These are phyloP conservation scores for Rhododendron vialii DNA, from an alignment of 148 eudicot genomes.

Conservation along the genomic window DNA sequence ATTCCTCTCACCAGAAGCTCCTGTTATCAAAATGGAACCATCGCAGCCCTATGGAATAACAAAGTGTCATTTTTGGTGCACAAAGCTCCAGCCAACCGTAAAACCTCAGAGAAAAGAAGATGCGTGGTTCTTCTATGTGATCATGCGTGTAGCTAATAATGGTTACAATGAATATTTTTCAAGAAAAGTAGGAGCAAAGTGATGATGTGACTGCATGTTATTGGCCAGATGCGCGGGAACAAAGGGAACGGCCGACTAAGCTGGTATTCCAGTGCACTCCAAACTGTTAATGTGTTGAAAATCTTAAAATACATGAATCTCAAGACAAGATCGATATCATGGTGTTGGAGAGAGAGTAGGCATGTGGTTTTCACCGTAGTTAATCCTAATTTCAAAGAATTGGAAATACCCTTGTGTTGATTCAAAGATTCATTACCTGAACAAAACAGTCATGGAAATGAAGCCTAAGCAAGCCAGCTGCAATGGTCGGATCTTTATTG, in stretches of 20 bases:
- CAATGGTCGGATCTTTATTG: conserved; percentile 51
- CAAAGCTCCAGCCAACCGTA: not conserved
- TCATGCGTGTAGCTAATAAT: not conserved
- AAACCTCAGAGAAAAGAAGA: not conserved
- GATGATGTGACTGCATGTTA: not conserved
- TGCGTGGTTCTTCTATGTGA: not conserved
- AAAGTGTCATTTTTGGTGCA: not conserved
- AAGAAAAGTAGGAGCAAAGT: not conserved
- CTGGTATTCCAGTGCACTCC: not conserved
- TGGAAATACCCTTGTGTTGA: not conserved
- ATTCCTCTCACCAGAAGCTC: conserved; percentile 48
- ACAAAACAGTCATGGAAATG: conserved; percentile 80
- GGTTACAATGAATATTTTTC: not conserved
- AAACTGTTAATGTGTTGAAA: not conserved
- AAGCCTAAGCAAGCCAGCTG: conserved; percentile 66
- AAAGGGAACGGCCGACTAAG: not conserved
- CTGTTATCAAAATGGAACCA: conserved; percentile 56
- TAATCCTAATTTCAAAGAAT: no score
- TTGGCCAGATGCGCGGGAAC: not conserved
- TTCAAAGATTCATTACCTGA: conserved; percentile 28
- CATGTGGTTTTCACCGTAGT: not conserved
- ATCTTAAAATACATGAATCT: no score
- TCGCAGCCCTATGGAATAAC: conserved; percentile 55
- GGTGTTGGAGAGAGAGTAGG: not conserved
- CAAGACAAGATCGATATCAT: not conserved